Conservation (phyloP, 2,329 filamentous ascomycete genomes). For the Leptosphaerulina australis region DNA sequence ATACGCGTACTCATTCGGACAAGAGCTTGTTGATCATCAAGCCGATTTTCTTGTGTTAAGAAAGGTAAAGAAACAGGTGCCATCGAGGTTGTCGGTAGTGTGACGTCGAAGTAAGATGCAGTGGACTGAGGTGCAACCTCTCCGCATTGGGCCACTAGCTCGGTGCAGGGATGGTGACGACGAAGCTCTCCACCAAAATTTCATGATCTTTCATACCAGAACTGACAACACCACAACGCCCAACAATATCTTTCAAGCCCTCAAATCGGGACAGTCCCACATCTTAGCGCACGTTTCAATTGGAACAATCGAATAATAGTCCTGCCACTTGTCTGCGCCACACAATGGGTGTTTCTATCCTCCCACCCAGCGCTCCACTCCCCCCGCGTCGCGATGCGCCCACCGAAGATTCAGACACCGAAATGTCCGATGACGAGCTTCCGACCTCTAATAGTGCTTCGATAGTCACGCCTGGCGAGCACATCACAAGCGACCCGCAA, state of each 20-base stretch:
- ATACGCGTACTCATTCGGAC: not conserved
- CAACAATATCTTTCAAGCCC: not conserved
- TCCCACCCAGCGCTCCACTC: conserved; percentile 55
- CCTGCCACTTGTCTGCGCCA: not conserved
- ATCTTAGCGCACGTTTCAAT: not conserved
- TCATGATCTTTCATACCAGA: conserved; percentile 23
- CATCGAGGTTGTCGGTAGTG: conserved; percentile 20
- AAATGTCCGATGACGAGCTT: conserved; percentile 53
- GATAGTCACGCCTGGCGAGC: conserved; percentile 86
- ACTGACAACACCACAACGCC: not conserved
- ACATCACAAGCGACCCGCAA: conserved; percentile 89
- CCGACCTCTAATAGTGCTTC: conserved; percentile 41
- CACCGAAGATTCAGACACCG: conserved; percentile 56
- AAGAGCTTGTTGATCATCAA: not conserved
- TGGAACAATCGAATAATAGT: not conserved
- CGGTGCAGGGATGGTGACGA: conserved; percentile 15
- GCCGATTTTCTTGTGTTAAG: not conserved
- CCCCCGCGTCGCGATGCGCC: conserved; percentile 40
- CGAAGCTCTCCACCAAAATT: conserved; percentile 38
- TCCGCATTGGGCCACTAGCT: conserved; percentile 14
- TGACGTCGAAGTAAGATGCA: conserved; percentile 32
- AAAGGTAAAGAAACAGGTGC: not conserved
- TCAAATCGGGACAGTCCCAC: not conserved
- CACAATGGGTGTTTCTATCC: conserved; percentile 65
- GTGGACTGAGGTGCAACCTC: conserved; percentile 21